Evolutionary conservation across 2,329 filamentous ascomycete genomes (phyloP).

Genomic region (Aspergillus spinulosporus): DNA sequence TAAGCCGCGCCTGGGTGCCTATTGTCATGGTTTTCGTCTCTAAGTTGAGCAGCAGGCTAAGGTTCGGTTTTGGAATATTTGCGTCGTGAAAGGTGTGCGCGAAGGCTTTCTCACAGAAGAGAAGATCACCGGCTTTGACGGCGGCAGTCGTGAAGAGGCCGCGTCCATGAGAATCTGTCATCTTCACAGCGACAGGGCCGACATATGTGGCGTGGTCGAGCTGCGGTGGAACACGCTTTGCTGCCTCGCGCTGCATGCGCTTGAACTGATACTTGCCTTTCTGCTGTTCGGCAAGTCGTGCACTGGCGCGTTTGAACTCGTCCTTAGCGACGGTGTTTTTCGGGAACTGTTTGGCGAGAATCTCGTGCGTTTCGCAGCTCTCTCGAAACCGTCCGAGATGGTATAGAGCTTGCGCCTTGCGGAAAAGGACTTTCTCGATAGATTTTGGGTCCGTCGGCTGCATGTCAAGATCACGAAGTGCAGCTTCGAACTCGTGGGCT

Average conservation of each 20-base stretch:
- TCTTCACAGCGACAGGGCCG: slow-evolving; percentile 44
- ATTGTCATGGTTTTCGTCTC: slow-evolving; percentile 32
- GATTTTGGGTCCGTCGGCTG: slow-evolving; percentile 16
- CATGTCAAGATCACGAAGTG: slow-evolving; percentile 32
- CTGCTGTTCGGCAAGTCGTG: slow-evolving; percentile 23
- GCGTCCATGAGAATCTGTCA: slow-evolving; percentile 45
- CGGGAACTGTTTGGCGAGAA: slow-evolving; percentile 37
- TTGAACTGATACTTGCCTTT: slow-evolving; percentile 28
- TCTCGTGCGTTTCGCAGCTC: slow-evolving; percentile 38
- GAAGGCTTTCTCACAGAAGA: slow-evolving; percentile 61
- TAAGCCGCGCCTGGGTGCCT: slow-evolving; percentile 46
- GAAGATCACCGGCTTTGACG: slow-evolving; percentile 53
- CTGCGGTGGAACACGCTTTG: slow-evolving; percentile 36
- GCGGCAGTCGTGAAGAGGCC: slow-evolving; percentile 54
- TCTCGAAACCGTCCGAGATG: slow-evolving; percentile 41
- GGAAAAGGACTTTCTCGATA: slow-evolving; percentile 49
- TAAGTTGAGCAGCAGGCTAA: slow-evolving; percentile 41
- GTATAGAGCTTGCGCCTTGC: slow-evolving; percentile 50
- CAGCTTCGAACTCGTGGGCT: slow-evolving; percentile 37
- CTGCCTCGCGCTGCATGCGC: slow-evolving; percentile 34
- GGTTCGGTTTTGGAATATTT: slow-evolving; percentile 3
- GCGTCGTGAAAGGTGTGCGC: slow-evolving; percentile 32
- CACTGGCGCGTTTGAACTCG: slow-evolving; percentile 32
- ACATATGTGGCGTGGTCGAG: slow-evolving; percentile 53
- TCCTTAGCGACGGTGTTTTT: slow-evolving; percentile 33